These are phyloP conservation scores for Mortierella sp. DNA, from an alignment of 371 early-diverging fungal species.

Conservation along the genomic window DNA sequence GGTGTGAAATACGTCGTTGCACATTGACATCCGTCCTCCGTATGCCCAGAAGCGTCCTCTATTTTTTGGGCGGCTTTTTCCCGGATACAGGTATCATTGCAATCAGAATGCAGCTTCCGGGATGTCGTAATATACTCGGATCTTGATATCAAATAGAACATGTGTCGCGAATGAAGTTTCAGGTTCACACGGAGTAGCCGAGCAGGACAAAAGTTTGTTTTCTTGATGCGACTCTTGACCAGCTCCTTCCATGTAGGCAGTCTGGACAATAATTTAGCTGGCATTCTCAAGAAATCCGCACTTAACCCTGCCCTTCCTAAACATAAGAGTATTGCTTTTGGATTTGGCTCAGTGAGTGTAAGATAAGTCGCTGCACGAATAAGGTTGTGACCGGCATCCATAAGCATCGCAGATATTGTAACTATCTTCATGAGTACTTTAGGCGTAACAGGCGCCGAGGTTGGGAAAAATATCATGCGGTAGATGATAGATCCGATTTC, in stretches of 20 bases:
- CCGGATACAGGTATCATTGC: constrained; percentile 12
- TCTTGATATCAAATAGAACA: constrained; percentile 23
- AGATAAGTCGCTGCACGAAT: constrained; percentile 12
- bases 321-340: too few relatives aligned
- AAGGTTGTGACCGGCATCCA: constrained; percentile 6
- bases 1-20: constrained; percentile 5
- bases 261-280: too few relatives aligned
- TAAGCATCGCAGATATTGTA: constrained; percentile 6
- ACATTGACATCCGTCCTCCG: constrained; percentile 13
- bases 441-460: too few relatives aligned
- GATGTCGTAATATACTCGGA: constrained; percentile 5
- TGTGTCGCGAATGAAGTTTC: constrained; percentile 1
- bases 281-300: too few relatives aligned
- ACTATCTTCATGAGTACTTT: not conserved
- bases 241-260: constrained; percentile 12
- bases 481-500: constrained; percentile 7
- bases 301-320: too few relatives aligned
- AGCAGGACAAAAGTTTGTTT: constrained; percentile 22
- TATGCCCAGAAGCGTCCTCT: constrained; percentile 11
- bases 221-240: not conserved
- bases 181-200: not conserved
- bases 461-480: too few relatives aligned
- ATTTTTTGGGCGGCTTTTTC: constrained; percentile 1
- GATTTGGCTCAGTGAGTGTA: not conserved
- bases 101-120: constrained; percentile 15